Evolutionary conservation across 805 yeast genomes (phyloP), one percentile per base, ranked within the genome.

Genomic region (Sugiyamaella mastotermitis): DNA sequence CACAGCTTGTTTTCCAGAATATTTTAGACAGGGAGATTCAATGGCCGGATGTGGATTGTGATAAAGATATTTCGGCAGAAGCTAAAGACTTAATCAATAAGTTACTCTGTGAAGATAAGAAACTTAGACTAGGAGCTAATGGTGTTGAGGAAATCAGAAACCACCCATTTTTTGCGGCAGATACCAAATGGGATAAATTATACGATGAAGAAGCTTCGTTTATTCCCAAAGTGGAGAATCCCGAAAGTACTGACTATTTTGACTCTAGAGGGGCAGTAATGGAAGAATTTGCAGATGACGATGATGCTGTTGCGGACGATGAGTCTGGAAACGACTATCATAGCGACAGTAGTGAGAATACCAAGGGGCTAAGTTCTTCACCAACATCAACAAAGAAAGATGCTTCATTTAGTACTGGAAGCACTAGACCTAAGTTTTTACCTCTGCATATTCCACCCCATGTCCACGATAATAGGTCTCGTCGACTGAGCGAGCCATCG

Each of bases 171-270:
- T 87, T 92, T 55, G 61, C 66, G 16, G 78, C 69, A 1, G 71
- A 84, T 7, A 36, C 46, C 2, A 66, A 80, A 40, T 92, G 98
- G 97, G 75, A 69, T 13, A 64, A 67, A 2, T 66, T 92, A 13
- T 84, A 79, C 21, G 81, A 76, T 14, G 82, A 76, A 13, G 81
- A 76, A 24, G 62, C 69, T 3, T 76, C 94, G 0, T 92, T 92
- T 62, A 78, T 87, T 5, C 99, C 99, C 0, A 64, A 65, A 9
- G 64, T 74, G 6, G 84, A 78, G 5, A 72, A 85, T 50, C 95
- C 96, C 0, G 94, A 83, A 51, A 78, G 79, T 33, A 88, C 97
- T 0, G 94, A 86, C 37, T 90, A 92, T 55, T 92, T 90, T 60
- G 98, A 92, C 51, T 49, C 71, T 3, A 74, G 98, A 51, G 98